These are phyloP conservation scores for Elaeagnus macrophylla DNA, from an alignment of 306 rosid genomes.

Conservation along the genomic window DNA sequence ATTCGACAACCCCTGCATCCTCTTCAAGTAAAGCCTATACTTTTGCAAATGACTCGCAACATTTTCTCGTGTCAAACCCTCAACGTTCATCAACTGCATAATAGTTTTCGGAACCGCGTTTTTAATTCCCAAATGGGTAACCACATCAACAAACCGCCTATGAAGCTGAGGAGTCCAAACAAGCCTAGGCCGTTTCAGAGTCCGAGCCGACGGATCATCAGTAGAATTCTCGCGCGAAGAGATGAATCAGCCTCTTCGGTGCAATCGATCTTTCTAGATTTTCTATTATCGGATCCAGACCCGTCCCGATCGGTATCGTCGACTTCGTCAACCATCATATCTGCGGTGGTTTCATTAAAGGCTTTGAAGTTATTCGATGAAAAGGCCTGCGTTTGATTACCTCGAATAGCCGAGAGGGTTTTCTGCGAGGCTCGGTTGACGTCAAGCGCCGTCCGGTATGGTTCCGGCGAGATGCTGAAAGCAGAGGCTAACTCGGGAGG, in stretches of 20 bases:
- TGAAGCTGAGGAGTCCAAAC: conserved; percentile 95
- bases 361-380: conserved; percentile 36
- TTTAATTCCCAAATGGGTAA: conserved; percentile 75
- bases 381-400: conserved; percentile 32
- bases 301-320: conserved; percentile 46
- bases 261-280: conserved; percentile 46
- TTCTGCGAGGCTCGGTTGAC: conserved; percentile 72
- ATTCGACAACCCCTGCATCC: conserved; percentile 62
- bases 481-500: conserved; percentile 78
- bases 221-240: conserved; percentile 28
- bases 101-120: conserved; percentile 90
- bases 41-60: conserved; percentile 94
- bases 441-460: conserved; percentile 41
- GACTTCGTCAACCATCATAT: conserved; percentile 30
- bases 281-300: conserved; percentile 46
- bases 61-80: conserved; percentile 87
- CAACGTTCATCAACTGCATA: conserved; percentile 93
- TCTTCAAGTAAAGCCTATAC: conserved; percentile 78
- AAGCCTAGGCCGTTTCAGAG: conserved; percentile 61
- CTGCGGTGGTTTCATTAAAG: conserved; percentile 22
- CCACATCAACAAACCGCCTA: conserved; percentile 88
- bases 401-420: conserved; percentile 56
- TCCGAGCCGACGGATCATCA: conserved; percentile 37
- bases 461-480: conserved; percentile 72
- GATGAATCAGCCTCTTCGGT: conserved; percentile 57